Conservation (phyloP, 495 filamentous ascomycete species). For the Penicillium steckii region DNA sequence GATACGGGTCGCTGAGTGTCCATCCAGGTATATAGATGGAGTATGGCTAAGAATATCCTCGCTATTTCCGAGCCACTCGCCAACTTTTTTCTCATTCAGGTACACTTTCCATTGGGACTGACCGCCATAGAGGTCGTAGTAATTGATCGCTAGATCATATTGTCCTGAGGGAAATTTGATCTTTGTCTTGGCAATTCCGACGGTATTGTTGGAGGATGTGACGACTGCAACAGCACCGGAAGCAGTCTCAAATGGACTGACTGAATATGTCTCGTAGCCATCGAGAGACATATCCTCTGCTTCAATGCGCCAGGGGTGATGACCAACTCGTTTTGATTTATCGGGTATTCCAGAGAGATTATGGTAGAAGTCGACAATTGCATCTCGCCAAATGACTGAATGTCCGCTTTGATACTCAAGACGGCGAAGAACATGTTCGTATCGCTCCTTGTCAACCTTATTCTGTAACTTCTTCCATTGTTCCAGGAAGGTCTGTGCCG, state of each 20-base stretch:
- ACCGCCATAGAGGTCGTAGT: constrained; percentile 61
- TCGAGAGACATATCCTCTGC: constrained; percentile 60
- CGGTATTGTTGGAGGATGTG: constrained; percentile 46
- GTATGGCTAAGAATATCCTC: constrained; percentile 57
- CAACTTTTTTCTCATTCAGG: constrained; percentile 50
- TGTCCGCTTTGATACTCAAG: constrained; percentile 67
- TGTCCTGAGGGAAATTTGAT: constrained; percentile 48
- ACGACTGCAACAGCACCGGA: constrained; percentile 49
- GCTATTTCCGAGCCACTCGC: constrained; percentile 56
- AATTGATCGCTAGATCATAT: constrained; percentile 65
- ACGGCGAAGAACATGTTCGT: constrained; percentile 53
- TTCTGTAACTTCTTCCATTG: constrained; percentile 55
- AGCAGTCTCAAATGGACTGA: constrained; percentile 56
- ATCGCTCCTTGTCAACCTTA: constrained; percentile 61
- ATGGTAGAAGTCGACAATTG: constrained; percentile 59
- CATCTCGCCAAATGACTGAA: constrained; percentile 67
- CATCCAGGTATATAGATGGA: constrained; percentile 56
- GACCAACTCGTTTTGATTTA: constrained; percentile 47
- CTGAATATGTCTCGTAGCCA: constrained; percentile 49
- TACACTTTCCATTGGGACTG: constrained; percentile 51
- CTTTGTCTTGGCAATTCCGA: constrained; percentile 47
- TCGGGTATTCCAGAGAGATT: constrained; percentile 61
- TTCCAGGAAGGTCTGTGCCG: constrained; percentile 55
- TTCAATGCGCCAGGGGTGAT: constrained; percentile 63
- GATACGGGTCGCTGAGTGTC: constrained; percentile 60